Evolutionary conservation across 345 rosid genomes (phyloP).

Genomic region (Populus deltoides): DNA sequence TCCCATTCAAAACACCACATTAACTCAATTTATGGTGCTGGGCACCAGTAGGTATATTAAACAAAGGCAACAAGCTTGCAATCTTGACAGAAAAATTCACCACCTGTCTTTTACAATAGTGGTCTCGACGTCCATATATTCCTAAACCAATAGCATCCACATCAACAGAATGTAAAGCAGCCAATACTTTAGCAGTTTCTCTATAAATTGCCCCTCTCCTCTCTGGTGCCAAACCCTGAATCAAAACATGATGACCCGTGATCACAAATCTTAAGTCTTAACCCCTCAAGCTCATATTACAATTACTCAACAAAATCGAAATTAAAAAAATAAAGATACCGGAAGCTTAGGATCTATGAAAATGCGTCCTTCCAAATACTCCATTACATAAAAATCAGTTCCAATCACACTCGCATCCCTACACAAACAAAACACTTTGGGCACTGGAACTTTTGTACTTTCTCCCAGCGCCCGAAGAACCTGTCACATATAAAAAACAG

Average conservation of each 20-base stretch:
- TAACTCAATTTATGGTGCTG: not conserved
- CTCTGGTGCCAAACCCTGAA: slow-evolving; percentile 59
- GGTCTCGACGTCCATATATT: slow-evolving; percentile 68
- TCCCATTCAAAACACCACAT: not conserved
- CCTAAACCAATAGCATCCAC: slow-evolving; percentile 76
- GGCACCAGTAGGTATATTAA: not conserved
- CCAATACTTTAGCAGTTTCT: slow-evolving; percentile 72
- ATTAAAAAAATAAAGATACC: slow-evolving; percentile 22
- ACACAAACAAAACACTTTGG: slow-evolving; percentile 79
- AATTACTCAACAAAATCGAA: not conserved
- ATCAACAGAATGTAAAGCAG: slow-evolving; percentile 73
- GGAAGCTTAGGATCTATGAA: slow-evolving; percentile 70
- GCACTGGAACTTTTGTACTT: slow-evolving; percentile 76
- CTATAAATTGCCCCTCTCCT: slow-evolving; percentile 62
- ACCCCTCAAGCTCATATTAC: not conserved
- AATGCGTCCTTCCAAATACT: slow-evolving; percentile 85
- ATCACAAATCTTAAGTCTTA: not conserved
- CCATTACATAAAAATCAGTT: slow-evolving; percentile 94
- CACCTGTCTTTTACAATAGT: slow-evolving; percentile 90
- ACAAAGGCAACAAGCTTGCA: not conserved
- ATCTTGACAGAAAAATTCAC: not conserved
- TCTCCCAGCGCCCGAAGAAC: slow-evolving; percentile 81
- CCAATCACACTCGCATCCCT: slow-evolving; percentile 66
- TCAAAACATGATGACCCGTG: not conserved
- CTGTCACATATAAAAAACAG: slow-evolving; percentile 24